phyloP scores from a whole-genome alignment of 495 filamentous ascomycete genomes.

The Penicillium roqueforti region DNA sequence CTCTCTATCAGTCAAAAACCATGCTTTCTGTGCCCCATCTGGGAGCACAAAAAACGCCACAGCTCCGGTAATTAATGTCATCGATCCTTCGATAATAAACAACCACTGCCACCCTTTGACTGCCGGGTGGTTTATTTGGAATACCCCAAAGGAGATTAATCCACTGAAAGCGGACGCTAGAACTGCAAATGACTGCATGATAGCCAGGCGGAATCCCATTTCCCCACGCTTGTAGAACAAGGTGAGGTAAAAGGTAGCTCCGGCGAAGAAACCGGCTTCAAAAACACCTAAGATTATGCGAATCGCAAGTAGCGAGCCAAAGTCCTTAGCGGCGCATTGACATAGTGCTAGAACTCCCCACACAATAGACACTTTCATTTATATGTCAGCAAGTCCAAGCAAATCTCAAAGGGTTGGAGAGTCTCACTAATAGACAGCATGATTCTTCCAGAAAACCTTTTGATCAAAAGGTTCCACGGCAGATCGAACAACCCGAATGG shows the following conservation, averaged over 20 bases:
- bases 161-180: constrained; percentile 64
- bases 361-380: constrained; percentile 36
- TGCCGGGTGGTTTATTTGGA: constrained; percentile 54
- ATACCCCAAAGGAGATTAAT: constrained; percentile 64
- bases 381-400: neutral
- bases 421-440: constrained; percentile 36
- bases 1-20: constrained; percentile 58
- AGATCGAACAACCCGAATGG: constrained; percentile 66
- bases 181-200: constrained; percentile 67
- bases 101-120: constrained; percentile 65
- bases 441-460: constrained; percentile 50
- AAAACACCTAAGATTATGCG: constrained; percentile 46
- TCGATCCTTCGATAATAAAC: constrained; percentile 66
- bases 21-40: constrained; percentile 50
- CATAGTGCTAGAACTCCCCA: constrained; percentile 40
- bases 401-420: constrained; percentile 12
- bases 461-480: constrained; percentile 56
- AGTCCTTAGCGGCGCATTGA: constrained; percentile 48
- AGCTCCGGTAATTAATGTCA: constrained; percentile 55
- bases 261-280: constrained; percentile 64
- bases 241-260: constrained; percentile 56
- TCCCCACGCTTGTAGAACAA: constrained; percentile 55
- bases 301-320: constrained; percentile 48
- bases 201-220: constrained; percentile 62
- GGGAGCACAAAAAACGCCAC: constrained; percentile 64